Conservation (phyloP, 345 rosid species). For the Acer saccharum region DNA sequence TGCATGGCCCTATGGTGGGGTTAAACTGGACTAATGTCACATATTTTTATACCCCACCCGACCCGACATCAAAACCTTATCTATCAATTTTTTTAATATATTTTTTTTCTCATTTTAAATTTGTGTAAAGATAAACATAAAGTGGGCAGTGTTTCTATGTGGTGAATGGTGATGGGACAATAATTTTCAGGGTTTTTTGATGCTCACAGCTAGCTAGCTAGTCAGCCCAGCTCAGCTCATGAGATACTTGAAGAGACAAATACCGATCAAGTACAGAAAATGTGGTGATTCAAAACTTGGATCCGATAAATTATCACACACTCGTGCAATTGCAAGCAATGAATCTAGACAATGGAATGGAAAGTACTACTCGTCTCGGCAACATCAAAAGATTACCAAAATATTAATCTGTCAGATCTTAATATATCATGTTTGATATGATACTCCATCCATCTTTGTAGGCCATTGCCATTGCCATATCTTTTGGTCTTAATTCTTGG, state of each 20-base stretch:
- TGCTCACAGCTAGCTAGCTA: background rate
- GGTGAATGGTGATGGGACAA: constrained; percentile 10
- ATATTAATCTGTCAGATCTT: constrained; percentile 15
- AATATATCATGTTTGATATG: constrained; percentile 14
- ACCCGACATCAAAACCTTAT: constrained; percentile 27
- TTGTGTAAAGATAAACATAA: constrained; percentile 24
- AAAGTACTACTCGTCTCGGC: constrained; percentile 10
- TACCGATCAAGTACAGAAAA: constrained; percentile 18
- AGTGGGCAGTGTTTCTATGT: constrained; percentile 20
- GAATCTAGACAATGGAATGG: constrained; percentile 27
- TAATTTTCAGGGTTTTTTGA: constrained; percentile 11
- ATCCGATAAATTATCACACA: constrained; percentile 17
- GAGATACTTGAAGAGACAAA: constrained; percentile 26
- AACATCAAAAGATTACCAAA: background rate
- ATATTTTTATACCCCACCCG: constrained; percentile 27
- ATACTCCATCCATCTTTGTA: constrained; percentile 14
- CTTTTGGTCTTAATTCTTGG: constrained; percentile 3
- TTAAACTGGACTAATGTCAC: constrained; percentile 38
- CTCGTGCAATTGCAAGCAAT: constrained; percentile 28
- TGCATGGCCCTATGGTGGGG: constrained; percentile 34
- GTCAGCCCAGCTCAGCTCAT: constrained; percentile 3
- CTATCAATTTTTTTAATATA: constrained; percentile 1
- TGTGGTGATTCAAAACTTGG: constrained; percentile 17
- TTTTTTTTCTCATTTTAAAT: background rate
- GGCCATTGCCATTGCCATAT: constrained; percentile 24